Evolutionary conservation across 345 rosid species (phyloP).

Genomic region (Eucalyptus victrix): DNA sequence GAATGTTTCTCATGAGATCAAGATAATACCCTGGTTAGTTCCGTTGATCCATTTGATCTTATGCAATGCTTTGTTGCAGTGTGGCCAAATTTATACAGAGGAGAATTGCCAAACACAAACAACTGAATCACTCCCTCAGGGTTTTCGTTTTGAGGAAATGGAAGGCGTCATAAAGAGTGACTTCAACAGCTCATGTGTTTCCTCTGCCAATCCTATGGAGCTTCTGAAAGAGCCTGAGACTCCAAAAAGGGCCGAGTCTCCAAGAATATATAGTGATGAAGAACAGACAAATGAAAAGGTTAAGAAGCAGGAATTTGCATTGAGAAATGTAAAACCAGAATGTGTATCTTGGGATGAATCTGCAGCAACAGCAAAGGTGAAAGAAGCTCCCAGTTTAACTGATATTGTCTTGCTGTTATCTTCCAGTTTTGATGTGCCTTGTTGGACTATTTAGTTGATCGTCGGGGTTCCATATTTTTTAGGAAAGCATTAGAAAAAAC

Average conservation of each 20-base stretch:
- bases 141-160: not conserved
- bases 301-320: not conserved
- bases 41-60: not conserved
- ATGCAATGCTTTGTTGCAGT: not conserved
- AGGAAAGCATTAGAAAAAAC: not conserved
- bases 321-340: not conserved
- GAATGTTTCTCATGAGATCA: not conserved
- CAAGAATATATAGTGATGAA: not conserved
- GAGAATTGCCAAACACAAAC: not conserved
- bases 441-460: not conserved
- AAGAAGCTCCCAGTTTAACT: not conserved
- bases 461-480: not conserved
- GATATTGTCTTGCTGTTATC: not conserved
- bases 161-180: not conserved
- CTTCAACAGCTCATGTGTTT: not conserved
- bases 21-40: not conserved
- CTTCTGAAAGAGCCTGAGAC: not conserved
- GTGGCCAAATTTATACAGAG: not conserved
- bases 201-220: not conserved
- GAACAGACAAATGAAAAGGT: not conserved
- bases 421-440: not conserved
- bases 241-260: not conserved
- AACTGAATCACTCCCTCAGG: not conserved
- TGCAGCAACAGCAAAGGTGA: not conserved
- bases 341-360: not conserved